Evolutionary conservation across 257 asterid genomes (phyloP).

Genomic region (Ilex asprella): DNA sequence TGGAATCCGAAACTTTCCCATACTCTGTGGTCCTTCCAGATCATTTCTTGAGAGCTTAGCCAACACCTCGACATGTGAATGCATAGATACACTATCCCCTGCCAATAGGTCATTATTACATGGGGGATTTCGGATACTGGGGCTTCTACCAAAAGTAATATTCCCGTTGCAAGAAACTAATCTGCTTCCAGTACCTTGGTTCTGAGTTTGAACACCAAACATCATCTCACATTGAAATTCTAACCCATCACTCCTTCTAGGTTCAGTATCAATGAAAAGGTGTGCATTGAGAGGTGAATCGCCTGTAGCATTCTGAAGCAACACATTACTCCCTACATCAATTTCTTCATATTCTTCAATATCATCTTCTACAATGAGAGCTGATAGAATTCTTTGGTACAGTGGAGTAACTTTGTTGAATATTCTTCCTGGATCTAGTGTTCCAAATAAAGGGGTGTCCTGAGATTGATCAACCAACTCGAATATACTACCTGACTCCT

Average conservation of each 20-base stretch:
- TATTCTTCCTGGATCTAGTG: slow-evolving; percentile 35
- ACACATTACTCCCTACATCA: slow-evolving; percentile 50
- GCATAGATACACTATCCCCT: slow-evolving; percentile 47
- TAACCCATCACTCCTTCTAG: slow-evolving; percentile 16
- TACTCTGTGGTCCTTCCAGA: slow-evolving; percentile 36
- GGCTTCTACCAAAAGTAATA: slow-evolving; percentile 17
- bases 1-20: too few species aligned
- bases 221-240: slow-evolving; percentile 45
- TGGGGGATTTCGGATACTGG: slow-evolving; percentile 18
- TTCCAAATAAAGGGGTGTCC: slow-evolving; percentile 35
- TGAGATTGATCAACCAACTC: slow-evolving; percentile 49
- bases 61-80: slow-evolving; percentile 60
- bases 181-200: slow-evolving; percentile 39
- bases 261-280: slow-evolving; percentile 24
- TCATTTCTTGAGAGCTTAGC: slow-evolving; percentile 52
- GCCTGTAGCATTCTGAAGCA: slow-evolving; percentile 21
- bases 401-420: slow-evolving; percentile 52
- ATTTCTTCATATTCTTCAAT: slow-evolving; percentile 64
- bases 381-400: slow-evolving; percentile 85
- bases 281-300: slow-evolving; percentile 37
- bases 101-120: slow-evolving; percentile 45
- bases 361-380: slow-evolving; percentile 33
- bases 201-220: slow-evolving; percentile 42
- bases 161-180: too few species aligned
- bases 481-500: slow-evolving; percentile 28